Base-by-base conservation (phyloP, 345 rosid genomes). In the Populus alba region DNA sequence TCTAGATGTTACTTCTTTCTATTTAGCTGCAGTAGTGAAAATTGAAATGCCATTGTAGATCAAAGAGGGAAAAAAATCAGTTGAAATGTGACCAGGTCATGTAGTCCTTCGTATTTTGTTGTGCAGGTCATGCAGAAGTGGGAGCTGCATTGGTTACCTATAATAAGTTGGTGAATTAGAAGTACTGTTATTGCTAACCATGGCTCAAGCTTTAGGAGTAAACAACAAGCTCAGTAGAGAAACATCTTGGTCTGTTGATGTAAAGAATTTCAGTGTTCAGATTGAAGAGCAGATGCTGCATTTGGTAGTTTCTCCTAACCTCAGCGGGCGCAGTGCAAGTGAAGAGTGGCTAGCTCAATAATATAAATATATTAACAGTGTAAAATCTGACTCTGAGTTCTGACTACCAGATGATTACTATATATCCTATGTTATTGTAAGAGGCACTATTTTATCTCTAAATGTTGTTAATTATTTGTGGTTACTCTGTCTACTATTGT, bases 61-160 rank as follows among this genome's bases (percentile, higher is more conserved):
- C 23, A 53, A 37, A 12, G 18, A 43, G 47, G 3, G 9, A 55
- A 66, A 13, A 43, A 45, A 18, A 17, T 18, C 7, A 29, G 27
- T 65, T 51, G 37, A 47, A 7, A 41, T 23, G 72, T 61, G n/a
- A 47, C 23, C 23, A n/a, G 8, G 39, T 67, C 38, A 53, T 33
- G 25, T 4, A 63, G 35, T 74, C 61, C 31, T 8, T 17, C 29
- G 22, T n/a, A 23, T 68, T 57, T 71, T n/a, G 35, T 25, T 31
- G 33, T 70, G 67, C 82, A 79, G 85, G 62, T 51, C 78, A 77
- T 66, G 29, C 62, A 49, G 25, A 17, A 38, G 41, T 27, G 72
- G 39, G 5, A 51, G 51, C 74, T 55, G 7, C 63, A 27, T 27
- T 27, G 27, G 27, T 27, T 27, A 27, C 27, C 27, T 18, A 23